Percentiles rank a stretch among this genome's conserved stretches.
These are phyloP conservation scores for Phragmites australis DNA, from an alignment of 176 grass and related monocot genomes.

Conservation along the genomic window DNA sequence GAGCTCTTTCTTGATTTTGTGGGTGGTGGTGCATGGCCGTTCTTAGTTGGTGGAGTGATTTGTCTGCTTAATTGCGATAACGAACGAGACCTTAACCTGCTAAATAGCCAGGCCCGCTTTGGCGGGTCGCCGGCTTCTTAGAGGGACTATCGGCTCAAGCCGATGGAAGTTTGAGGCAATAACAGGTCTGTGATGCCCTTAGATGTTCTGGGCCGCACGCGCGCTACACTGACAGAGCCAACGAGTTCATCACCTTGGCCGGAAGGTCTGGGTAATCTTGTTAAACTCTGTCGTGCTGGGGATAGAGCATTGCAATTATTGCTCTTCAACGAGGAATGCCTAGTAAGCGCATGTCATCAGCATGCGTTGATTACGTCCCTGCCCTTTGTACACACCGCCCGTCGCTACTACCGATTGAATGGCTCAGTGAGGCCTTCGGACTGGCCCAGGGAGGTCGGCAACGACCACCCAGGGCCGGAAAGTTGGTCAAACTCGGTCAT, in stretches of 20 bases:
- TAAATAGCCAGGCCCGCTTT: too few relatives aligned
- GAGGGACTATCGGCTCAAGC: constrained; percentile 77
- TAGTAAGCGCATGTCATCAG: constrained; percentile 41
- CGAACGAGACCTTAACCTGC: too few relatives aligned
- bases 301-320: constrained; percentile 72
- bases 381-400: background rate
- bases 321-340: constrained; percentile 58
- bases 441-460: too few relatives aligned
- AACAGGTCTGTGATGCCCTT: constrained; percentile 85
- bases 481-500: background rate
- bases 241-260: background rate
- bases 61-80: too few relatives aligned
- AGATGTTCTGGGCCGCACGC: constrained; percentile 73
- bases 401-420: background rate
- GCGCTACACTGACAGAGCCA: constrained; percentile 59
- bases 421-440: background rate
- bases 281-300: constrained; percentile 55
- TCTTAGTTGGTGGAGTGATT: too few relatives aligned
- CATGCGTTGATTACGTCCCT: background rate
- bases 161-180: constrained; percentile 79
- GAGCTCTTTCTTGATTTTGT: too few relatives aligned
- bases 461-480: too few relatives aligned
- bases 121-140: too few relatives aligned
- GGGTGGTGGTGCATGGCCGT: too few relatives aligned
- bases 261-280: background rate